These are phyloP conservation scores for Eimeria falciformis DNA, from an alignment of 169 alveolate species.

Conservation along the genomic window DNA sequence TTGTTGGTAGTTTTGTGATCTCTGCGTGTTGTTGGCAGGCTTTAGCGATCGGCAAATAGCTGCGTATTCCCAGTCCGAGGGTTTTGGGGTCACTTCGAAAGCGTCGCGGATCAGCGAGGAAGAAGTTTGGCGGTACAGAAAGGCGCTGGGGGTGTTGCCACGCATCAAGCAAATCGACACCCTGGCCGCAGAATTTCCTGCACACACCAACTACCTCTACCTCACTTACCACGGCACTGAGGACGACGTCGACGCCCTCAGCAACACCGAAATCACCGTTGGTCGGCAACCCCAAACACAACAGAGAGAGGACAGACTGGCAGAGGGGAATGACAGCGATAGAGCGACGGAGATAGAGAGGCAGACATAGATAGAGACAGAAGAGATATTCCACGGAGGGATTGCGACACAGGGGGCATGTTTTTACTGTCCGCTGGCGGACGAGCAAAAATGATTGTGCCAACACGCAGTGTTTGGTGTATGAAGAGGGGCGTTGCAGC, in stretches of 20 bases:
- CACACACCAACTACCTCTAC: slow-evolving; percentile 90
- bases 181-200: slow-evolving; percentile 93
- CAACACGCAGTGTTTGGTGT: too few species aligned
- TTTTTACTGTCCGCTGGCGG: too few species aligned
- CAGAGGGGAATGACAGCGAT: too few species aligned
- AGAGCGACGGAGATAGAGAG: too few species aligned
- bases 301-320: too few species aligned
- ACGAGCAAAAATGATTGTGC: too few species aligned
- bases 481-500: too few species aligned
- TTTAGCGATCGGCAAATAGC: slow-evolving; percentile 88
- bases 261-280: slow-evolving; percentile 38
- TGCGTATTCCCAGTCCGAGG: background rate
- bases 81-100: slow-evolving; percentile 21
- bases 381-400: too few species aligned
- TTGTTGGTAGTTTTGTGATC: background rate
- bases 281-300: background rate
- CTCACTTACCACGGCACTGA: slow-evolving; percentile 90
- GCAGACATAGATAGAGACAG: too few species aligned
- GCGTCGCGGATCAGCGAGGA: too few species aligned
- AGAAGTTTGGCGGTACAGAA: slow-evolving; percentile 84
- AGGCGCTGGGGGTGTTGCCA: slow-evolving; percentile 83
- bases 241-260: slow-evolving; percentile 85
- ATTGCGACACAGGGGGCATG: too few species aligned
- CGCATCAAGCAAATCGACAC: slow-evolving; percentile 91
- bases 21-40: slow-evolving; percentile 71